Evolutionary conservation across 164 flowering plant genomes (phyloP).

Genomic region (Magnolia changhungtana): DNA sequence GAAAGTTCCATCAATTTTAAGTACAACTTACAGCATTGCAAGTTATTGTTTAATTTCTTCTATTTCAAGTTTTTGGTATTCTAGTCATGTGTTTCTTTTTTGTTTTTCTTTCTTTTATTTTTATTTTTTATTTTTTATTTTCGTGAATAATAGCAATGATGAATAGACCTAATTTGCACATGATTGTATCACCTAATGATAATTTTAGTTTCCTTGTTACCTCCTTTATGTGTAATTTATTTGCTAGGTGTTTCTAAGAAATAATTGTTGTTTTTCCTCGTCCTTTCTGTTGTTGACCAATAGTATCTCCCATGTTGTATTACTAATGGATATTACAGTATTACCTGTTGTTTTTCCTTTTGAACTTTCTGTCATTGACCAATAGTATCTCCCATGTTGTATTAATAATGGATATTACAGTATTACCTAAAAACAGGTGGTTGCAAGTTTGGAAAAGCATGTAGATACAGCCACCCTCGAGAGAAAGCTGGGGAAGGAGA

Average conservation of each 20-base stretch:
- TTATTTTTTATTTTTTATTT: no score
- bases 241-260: slow-evolving; percentile 32
- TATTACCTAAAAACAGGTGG: slow-evolving; percentile 72
- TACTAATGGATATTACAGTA: slow-evolving; percentile 47
- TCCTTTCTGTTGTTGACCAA: no score
- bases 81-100: no score
- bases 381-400: not conserved
- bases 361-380: no score
- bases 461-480: slow-evolving; percentile 62
- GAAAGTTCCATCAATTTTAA: no score
- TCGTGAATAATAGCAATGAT: no score
- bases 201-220: no score
- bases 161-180: no score
- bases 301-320: not conserved
- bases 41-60: not conserved
- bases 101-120: no score
- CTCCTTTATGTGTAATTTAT: no score
- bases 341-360: slow-evolving; percentile 27
- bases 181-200: no score
- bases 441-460: slow-evolving; percentile 75
- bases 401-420: slow-evolving; percentile 40
- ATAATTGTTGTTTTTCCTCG: slow-evolving; percentile 26
- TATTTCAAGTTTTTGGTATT: not conserved
- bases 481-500: slow-evolving; percentile 35
- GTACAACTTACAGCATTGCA: no score